These are phyloP conservation scores for Penicillium freii DNA, from an alignment of 2,329 filamentous ascomycete species.

Conservation along the genomic window DNA sequence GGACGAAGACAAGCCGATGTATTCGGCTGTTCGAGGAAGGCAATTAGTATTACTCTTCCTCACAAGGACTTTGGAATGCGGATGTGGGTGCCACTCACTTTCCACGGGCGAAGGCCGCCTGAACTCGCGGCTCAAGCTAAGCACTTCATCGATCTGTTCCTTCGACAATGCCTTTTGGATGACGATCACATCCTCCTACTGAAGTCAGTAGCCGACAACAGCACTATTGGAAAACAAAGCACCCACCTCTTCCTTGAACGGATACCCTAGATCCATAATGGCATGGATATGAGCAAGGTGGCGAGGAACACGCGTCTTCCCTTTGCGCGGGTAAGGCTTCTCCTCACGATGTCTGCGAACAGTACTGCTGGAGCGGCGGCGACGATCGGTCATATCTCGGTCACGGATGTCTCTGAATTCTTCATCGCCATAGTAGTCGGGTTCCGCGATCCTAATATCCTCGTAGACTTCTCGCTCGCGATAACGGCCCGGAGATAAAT, in stretches of 20 bases:
- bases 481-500: slow-evolving; percentile 55
- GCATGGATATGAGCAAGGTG: slow-evolving; percentile 77
- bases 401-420: slow-evolving; percentile 67
- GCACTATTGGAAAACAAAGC: neutral
- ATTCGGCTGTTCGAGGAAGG: slow-evolving; percentile 23
- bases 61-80: slow-evolving; percentile 9
- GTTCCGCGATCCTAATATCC: slow-evolving; percentile 67
- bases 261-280: slow-evolving; percentile 80
- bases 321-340: slow-evolving; percentile 69
- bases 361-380: slow-evolving; percentile 47
- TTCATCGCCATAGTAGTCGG: slow-evolving; percentile 68
- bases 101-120: slow-evolving; percentile 29
- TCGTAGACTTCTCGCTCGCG: slow-evolving; percentile 61
- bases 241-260: slow-evolving; percentile 78
- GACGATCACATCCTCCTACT: slow-evolving; percentile 73
- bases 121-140: slow-evolving; percentile 71
- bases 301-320: slow-evolving; percentile 84
- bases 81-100: slow-evolving; percentile 27
- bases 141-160: slow-evolving; percentile 85
- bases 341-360: slow-evolving; percentile 35
- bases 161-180: slow-evolving; percentile 83
- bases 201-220: slow-evolving; percentile 34
- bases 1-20: slow-evolving; percentile 5
- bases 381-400: slow-evolving; percentile 53
- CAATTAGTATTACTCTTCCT: slow-evolving; percentile 2